Conservation (phyloP, 108 stramenopile species). For the Nitzschia inconspicua region DNA sequence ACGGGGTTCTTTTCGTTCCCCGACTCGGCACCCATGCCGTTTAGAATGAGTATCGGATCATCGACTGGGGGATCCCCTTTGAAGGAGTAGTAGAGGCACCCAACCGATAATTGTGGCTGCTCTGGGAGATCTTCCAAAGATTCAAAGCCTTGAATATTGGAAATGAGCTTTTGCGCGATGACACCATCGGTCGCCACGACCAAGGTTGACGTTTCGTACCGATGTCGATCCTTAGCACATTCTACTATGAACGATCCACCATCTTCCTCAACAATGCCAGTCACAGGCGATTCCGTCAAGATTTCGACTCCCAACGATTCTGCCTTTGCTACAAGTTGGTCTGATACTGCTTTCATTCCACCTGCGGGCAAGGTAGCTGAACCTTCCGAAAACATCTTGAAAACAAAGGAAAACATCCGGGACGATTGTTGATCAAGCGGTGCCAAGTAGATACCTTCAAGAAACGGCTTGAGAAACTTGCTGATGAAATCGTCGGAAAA, state of each 20-base stretch:
- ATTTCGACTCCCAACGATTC: constrained; percentile 40
- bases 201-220: constrained; percentile 42
- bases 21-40: constrained; percentile 45
- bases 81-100: constrained; percentile 78
- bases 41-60: constrained; percentile 82
- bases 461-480: constrained; percentile 76
- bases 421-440: constrained; percentile 70
- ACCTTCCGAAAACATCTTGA: constrained; percentile 84
- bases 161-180: constrained; percentile 49
- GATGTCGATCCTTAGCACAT: not conserved
- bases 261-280: constrained; percentile 17
- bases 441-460: constrained; percentile 82
- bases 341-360: constrained; percentile 69
- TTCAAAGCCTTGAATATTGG: constrained; percentile 42
- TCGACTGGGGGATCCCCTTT: constrained; percentile 55
- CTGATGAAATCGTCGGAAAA: constrained; percentile 71
- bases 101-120: constrained; percentile 68
- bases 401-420: constrained; percentile 85
- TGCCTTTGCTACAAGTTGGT: constrained; percentile 62
- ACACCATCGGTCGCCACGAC: constrained; percentile 76
- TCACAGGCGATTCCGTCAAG: constrained; percentile 20
- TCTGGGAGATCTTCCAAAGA: constrained; percentile 25
- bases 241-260: constrained; percentile 10
- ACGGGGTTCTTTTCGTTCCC: constrained; percentile 43
- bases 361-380: constrained; percentile 63